These are phyloP conservation scores for Carex littledalei DNA, from an alignment of 176 grass and related monocot species.

Conservation along the genomic window DNA sequence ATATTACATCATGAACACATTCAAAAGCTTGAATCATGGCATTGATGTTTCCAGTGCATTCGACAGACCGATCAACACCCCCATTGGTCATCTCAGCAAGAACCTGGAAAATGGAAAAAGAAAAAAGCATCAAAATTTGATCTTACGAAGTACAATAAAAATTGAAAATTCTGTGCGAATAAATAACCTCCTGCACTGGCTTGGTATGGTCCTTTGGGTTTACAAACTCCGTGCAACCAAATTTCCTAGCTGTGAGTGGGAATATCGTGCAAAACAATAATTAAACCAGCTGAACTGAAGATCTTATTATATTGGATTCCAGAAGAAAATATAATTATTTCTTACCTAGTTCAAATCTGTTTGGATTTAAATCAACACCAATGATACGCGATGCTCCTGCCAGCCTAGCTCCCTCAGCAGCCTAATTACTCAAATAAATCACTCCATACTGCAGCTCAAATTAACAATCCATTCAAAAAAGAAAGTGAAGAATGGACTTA, in stretches of 20 bases:
- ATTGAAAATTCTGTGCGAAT: not conserved
- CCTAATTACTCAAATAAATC: slow-evolving; percentile 34
- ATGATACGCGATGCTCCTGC: slow-evolving; percentile 76
- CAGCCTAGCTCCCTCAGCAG: slow-evolving; percentile 71
- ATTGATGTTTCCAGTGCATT: slow-evolving; percentile 76
- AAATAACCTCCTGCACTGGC: slow-evolving; percentile 64
- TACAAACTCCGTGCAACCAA: slow-evolving; percentile 82
- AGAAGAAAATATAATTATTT: not conserved
- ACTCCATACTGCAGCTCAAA: not conserved
- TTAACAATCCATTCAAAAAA: not conserved
- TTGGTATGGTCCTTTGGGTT: slow-evolving; percentile 69
- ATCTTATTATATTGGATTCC: not conserved
- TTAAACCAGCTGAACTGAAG: not conserved
- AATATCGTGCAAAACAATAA: not conserved
- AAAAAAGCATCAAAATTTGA: not conserved
- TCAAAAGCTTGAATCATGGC: slow-evolving; percentile 87
- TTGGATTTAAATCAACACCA: slow-evolving; percentile 68
- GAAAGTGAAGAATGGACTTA: slow-evolving; percentile 13
- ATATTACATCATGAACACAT: slow-evolving; percentile 78
- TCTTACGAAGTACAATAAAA: not conserved
- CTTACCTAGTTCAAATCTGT: slow-evolving; percentile 60
- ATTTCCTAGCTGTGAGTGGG: slow-evolving; percentile 60
- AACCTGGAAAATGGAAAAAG: slow-evolving; percentile 35
- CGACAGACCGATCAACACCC: slow-evolving; percentile 52
- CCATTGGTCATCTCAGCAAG: slow-evolving; percentile 80